Base-by-base conservation (phyloP, 495 filamentous ascomycete genomes). In the Chaetomium cochliodes region DNA sequence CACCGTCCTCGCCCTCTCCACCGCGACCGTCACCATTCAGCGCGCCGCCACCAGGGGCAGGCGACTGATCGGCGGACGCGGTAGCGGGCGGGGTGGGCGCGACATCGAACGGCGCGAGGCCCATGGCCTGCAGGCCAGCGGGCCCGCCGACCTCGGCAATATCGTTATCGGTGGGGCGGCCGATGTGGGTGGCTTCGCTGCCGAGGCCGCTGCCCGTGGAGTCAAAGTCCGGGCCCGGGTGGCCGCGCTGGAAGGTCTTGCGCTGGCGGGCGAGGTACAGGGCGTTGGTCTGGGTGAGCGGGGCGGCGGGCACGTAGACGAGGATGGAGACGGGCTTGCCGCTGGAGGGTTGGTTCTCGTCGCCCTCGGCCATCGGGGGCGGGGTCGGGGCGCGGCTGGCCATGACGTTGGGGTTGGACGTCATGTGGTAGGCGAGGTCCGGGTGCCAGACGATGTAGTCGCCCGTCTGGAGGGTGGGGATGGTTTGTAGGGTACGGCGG, bases 371-470 rank as follows among this genome's bases (percentile, higher is more conserved):
- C 44, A 39, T 20, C 20, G 68, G 70, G 1, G 76, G 74, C 3
- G 72, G 73, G 13, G 73, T 77, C 4, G 76, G 75, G 0, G 74
- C 70, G 59, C 76, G 74, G 62, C 69, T 72, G 46, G 63, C 71
- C 65, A 67, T 72, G 67, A 74, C 68, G 71, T 77, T 74, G 66
- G 77, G 75, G 62, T 74, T 75, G n/a, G 65, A 68, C 52, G 78
- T 77, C 74, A 82, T 79, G 65, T 79, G 77, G 67, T 82, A 82
- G 16, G 76, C 74, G 58, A 76, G 85, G 65, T 96, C 92, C 62
- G 91, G 93, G 76, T 97, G 93, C 93, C 92, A 97, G 59, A 89
- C 84, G 13, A 97, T 92, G 77, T 90, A 96, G 76, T 97, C 92
- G 53, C 92, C 92, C 0, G 91, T 92, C 41, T 84, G 81, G 18